Conservation (phyloP, 2,329 filamentous ascomycete species). For the Alternaria sp. region DNA sequence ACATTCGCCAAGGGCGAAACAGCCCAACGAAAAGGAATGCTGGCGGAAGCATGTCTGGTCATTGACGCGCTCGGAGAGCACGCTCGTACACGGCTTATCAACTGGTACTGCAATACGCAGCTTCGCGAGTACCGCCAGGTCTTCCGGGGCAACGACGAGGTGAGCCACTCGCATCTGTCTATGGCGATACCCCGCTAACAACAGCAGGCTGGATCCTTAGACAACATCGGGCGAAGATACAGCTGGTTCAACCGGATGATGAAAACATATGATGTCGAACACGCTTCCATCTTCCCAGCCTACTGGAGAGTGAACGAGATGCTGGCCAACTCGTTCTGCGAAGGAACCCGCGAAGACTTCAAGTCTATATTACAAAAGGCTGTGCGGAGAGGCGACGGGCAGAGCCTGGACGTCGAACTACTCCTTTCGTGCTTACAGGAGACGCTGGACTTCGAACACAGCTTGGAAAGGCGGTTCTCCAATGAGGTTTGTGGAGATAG, state of each 20-base stretch:
- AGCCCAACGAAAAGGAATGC: conserved; percentile 67
- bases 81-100: conserved; percentile 80
- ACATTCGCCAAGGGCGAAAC: conserved; percentile 91
- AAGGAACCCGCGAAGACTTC: conserved; percentile 94
- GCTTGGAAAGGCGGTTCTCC: conserved; percentile 81
- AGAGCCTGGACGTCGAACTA: conserved; percentile 86
- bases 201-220: conserved; percentile 76
- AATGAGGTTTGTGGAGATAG: conserved; percentile 53
- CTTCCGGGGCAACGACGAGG: conserved; percentile 92
- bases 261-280: conserved; percentile 94
- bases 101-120: conserved; percentile 98
- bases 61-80: conserved; percentile 94
- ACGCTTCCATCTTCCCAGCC: conserved; percentile 82
- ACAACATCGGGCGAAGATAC: conserved; percentile 94
- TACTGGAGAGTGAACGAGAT: conserved; percentile 91
- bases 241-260: conserved; percentile 96
- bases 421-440: conserved; percentile 89
- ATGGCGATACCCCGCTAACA: not conserved
- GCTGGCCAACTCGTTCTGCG: conserved; percentile 89
- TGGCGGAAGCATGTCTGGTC: conserved; percentile 88
- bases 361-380: conserved; percentile 89
- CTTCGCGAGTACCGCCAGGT: conserved; percentile 94
- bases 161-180: conserved; percentile 15
- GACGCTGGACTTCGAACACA: conserved; percentile 95
- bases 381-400: conserved; percentile 77